Percentiles rank a stretch among this genome's conserved stretches.
Evolutionary conservation across 768 basidiomycete genomes (phyloP).

Genomic region (Lactarius quietus): DNA sequence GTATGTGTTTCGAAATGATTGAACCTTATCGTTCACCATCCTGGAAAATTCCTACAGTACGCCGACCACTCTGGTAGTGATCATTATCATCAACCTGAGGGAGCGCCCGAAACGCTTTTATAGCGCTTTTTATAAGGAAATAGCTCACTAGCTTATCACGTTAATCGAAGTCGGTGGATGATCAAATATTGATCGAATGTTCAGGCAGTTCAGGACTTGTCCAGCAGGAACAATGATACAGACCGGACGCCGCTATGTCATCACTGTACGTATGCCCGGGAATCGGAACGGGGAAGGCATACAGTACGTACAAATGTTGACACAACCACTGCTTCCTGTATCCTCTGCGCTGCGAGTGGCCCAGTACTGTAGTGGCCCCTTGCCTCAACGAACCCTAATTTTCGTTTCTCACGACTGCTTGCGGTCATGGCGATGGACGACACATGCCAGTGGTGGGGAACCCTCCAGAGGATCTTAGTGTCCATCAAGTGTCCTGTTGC

Average conservation of each 20-base stretch:
- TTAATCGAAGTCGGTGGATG: no score
- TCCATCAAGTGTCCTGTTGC: not conserved
- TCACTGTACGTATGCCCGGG: not conserved
- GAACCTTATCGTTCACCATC: not conserved
- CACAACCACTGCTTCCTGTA: not conserved
- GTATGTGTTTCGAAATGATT: not conserved
- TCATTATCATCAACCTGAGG: no score
- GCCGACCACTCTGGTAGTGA: no score
- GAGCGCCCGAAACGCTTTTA: no score
- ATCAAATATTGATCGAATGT: not conserved
- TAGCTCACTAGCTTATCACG: not conserved
- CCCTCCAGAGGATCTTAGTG: no score
- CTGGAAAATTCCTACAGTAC: no score
- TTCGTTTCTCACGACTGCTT: not conserved
- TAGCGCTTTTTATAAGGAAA: not conserved
- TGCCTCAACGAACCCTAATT: not conserved
- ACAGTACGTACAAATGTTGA: not conserved
- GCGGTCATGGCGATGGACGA: not conserved
- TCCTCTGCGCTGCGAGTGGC: not conserved
- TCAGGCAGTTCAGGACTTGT: not conserved
- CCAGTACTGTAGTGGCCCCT: no score
- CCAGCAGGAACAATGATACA: not conserved
- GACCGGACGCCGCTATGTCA: not conserved
- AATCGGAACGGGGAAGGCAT: not conserved
- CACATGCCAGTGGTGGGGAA: no score